phyloP scores from a whole-genome alignment of 768 basidiomycete genomes.

The Lactifluus hygrophoroides region DNA sequence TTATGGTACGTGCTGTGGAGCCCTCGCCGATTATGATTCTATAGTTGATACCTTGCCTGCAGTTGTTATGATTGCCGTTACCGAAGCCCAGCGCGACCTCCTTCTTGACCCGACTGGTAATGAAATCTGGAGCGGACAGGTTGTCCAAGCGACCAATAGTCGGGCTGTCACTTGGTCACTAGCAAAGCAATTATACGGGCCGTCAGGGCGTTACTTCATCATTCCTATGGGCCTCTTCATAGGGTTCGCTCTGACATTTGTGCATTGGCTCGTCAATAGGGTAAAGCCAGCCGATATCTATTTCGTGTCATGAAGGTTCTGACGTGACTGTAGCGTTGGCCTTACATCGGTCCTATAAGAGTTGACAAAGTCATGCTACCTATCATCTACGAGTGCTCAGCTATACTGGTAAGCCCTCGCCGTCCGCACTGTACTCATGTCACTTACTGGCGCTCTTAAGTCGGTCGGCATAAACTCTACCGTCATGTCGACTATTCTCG shows the following conservation, averaged over 20 bases:
- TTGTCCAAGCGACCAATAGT: constrained; percentile 45
- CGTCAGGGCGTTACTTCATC: constrained; percentile 46
- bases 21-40: constrained; percentile 18
- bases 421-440: not conserved
- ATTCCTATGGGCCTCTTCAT: constrained; percentile 46
- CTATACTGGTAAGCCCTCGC: constrained; percentile 27
- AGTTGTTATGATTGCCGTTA: constrained; percentile 53
- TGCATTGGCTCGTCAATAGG: constrained; percentile 48
- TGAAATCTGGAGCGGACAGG: constrained; percentile 42
- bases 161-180: constrained; percentile 58
- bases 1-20: constrained; percentile 24
- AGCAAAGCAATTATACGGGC: constrained; percentile 48
- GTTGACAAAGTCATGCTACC: constrained; percentile 46
- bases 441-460: constrained; percentile 12
- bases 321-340: constrained; percentile 38
- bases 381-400: constrained; percentile 42
- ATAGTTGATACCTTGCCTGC: constrained; percentile 7
- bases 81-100: constrained; percentile 44
- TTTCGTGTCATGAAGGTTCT: not conserved
- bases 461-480: constrained; percentile 49
- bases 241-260: constrained; percentile 42
- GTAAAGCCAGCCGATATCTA: constrained; percentile 24
- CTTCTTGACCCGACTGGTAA: constrained; percentile 45
- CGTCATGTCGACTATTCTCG: constrained; percentile 38
- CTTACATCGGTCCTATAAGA: constrained; percentile 43